Conservation (phyloP, 192 early-diverging fungal genomes). For the Podochytrium sp. region DNA sequence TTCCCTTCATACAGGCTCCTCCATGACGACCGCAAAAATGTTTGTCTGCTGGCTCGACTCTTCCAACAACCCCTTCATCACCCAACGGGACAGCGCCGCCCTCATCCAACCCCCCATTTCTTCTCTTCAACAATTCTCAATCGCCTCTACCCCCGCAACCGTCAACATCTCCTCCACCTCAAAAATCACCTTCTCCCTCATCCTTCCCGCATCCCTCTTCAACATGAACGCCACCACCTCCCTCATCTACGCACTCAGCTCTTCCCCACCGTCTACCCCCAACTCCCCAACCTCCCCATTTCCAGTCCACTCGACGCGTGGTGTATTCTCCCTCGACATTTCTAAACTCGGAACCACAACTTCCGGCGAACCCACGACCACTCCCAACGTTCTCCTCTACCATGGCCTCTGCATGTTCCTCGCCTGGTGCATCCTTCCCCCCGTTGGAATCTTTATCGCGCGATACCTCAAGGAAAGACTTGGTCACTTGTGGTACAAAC, state of each 20-base stretch:
- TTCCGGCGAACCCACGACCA: too few relatives aligned
- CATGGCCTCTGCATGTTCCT: slow-evolving; percentile 40
- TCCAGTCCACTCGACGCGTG: background rate
- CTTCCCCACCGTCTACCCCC: background rate
- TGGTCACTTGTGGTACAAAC: slow-evolving; percentile 43
- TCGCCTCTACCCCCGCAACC: background rate
- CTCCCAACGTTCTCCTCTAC: background rate
- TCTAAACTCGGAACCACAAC: background rate
- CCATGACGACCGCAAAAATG: background rate
- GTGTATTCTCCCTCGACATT: slow-evolving; percentile 6
- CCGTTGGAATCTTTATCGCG: slow-evolving; percentile 41
- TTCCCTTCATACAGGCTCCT: too few relatives aligned
- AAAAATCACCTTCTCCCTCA: background rate
- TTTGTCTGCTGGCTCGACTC: slow-evolving; percentile 23
- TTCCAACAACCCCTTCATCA: background rate
- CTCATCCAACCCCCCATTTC: background rate
- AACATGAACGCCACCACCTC: background rate
- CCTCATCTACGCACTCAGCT: background rate
- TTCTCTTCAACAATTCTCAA: background rate
- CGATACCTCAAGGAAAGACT: slow-evolving; percentile 42
- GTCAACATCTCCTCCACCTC: background rate
- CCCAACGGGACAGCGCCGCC: background rate
- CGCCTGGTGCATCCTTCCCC: slow-evolving; percentile 39
- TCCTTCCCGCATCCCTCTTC: background rate
- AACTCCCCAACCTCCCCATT: background rate